phyloP scores from a whole-genome alignment of 2,329 filamentous ascomycete genomes.

The Paracoccidioides brasiliensis region DNA sequence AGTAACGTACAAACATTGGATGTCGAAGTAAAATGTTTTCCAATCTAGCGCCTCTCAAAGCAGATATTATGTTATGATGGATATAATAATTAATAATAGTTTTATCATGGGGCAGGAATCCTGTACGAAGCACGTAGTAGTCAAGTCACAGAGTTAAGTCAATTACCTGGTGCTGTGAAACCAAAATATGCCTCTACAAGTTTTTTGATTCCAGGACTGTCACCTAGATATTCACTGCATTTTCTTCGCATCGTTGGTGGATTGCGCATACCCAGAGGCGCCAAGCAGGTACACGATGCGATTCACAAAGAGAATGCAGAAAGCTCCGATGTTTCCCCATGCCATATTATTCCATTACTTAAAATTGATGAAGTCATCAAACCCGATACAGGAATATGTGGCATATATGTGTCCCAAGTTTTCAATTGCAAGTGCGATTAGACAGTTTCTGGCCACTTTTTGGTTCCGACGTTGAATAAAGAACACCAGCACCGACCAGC shows the following conservation, averaged over 20 bases:
- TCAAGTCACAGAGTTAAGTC: no score
- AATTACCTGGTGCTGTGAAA: background rate
- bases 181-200: background rate
- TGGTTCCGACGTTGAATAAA: slow-evolving; percentile 51
- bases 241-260: slow-evolving; percentile 14
- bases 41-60: no score
- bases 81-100: no score
- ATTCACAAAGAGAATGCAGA: slow-evolving; percentile 45
- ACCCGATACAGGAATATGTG: slow-evolving; percentile 47
- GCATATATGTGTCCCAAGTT: slow-evolving; percentile 56
- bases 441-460: slow-evolving; percentile 54
- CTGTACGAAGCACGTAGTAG: no score
- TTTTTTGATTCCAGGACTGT: background rate
- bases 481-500: slow-evolving; percentile 49
- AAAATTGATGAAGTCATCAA: slow-evolving; percentile 40
- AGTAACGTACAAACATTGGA: background rate
- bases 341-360: slow-evolving; percentile 53
- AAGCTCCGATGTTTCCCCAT: slow-evolving; percentile 60
- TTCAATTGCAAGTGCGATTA: slow-evolving; percentile 50
- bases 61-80: no score
- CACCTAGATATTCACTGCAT: background rate
- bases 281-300: slow-evolving; percentile 47
- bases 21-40: no score
- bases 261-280: slow-evolving; percentile 39
- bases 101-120: no score